Evolutionary conservation across 1,139 yeast genomes (phyloP), one percentile per base, ranked within the genome.

Genomic region (Geotrichum aggregatum): DNA sequence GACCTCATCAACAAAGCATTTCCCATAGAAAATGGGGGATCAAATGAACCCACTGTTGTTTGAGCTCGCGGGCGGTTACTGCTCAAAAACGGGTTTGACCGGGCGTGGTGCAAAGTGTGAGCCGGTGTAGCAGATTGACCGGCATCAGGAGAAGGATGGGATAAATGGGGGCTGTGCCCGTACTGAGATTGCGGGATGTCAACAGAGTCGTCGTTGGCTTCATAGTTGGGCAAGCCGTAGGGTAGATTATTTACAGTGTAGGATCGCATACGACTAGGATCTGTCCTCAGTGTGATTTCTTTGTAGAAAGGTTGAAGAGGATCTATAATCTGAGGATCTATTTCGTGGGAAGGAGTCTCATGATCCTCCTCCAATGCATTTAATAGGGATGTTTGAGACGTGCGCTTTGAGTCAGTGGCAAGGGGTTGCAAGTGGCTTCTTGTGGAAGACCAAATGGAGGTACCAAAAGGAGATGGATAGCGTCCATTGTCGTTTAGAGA

Each of bases 251-350:
- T 67, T 52, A 69, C 70, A 31, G 75, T 71, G 58, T 70, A 71
- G 4, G 73, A 69, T 18, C 75, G 62, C 46, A 71, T 62, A 21
- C 75, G 62, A 47, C 60, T 64, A 38, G 68, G 69, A 57, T 68
- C 72, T 1, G 71, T 65, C 44, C 70, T 60, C 55, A 62, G 49
- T 45, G 60, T 47, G 24, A 68, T 55, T 49, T 68, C 73, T 49
- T 62, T 58, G 41, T 64, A 57, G 55, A 67, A 69, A 3, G 70
- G 67, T 49, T 63, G 62, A 64, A 67, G 61, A 13, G 71, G 70
- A 52, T 67, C 71, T n/a, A 44, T 54, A 33, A 49, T 19, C 43
- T 40, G 51, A 41, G 35, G 52, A 19, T 46, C 44, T 40, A 50
- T 49, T 24, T 54, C 44, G 45, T 11, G 45, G 35, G 35, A 24